A percentile compares a stretch with the other conserved stretches of the same genome.
These are phyloP conservation scores for Heritiera fomes DNA, from an alignment of 345 rosid genomes.

Conservation along the genomic window DNA sequence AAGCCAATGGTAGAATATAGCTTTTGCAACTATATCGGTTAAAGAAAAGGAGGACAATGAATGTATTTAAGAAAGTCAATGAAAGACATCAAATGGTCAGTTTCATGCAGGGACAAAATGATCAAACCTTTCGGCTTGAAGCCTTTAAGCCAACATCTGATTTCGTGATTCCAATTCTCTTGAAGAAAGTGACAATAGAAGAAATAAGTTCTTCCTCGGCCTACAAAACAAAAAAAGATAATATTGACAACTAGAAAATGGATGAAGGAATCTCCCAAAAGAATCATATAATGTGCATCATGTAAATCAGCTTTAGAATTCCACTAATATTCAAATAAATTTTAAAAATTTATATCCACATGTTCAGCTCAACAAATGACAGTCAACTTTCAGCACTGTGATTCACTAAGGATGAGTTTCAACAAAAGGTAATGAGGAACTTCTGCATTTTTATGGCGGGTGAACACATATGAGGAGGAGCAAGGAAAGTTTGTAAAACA, in stretches of 20 bases:
- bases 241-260: constrained; percentile 14
- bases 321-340: no score
- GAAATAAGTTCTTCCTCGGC: constrained; percentile 96
- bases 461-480: neutral
- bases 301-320: neutral
- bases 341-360: neutral
- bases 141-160: constrained; percentile 89
- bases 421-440: neutral
- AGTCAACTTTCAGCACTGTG: neutral
- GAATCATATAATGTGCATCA: neutral
- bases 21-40: neutral
- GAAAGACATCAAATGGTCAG: neutral
- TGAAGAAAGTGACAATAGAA: constrained; percentile 77
- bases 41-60: neutral
- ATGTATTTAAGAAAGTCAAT: neutral
- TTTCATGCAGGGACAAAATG: neutral
- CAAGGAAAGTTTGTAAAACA: neutral
- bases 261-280: constrained; percentile 7
- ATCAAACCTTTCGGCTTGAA: constrained; percentile 87
- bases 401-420: neutral
- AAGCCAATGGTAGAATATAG: neutral
- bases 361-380: neutral
- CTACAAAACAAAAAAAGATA: constrained; percentile 37
- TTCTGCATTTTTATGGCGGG: neutral
- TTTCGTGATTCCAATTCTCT: constrained; percentile 74